Evolutionary conservation across 192 early-diverging fungal species (phyloP).

Genomic region (Neocallimastix lanati): DNA sequence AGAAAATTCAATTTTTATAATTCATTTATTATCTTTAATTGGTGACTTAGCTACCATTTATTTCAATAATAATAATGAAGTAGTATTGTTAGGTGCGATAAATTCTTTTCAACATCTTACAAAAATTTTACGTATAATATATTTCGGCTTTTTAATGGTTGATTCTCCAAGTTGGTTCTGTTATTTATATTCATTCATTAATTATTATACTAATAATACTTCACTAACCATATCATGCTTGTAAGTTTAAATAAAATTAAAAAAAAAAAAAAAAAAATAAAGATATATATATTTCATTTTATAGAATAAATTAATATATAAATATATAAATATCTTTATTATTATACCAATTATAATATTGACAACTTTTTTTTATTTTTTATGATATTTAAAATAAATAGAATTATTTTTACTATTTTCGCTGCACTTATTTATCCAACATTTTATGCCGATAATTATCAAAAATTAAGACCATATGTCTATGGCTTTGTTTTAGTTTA

Average conservation of each 20-base stretch:
- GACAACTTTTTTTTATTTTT: too few relatives aligned
- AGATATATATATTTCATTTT: too few relatives aligned
- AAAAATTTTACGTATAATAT: neutral
- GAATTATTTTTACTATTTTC: neutral
- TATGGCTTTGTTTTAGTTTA: neutral
- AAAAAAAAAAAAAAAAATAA: too few relatives aligned
- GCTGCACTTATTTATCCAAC: neutral
- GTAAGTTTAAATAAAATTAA: neutral
- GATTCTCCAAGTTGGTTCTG: neutral
- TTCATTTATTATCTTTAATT: neutral
- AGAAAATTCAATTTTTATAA: neutral
- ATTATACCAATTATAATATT: too few relatives aligned
- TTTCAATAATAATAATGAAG: neutral
- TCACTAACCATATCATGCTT: neutral
- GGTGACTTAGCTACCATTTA: neutral
- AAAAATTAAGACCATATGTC: neutral
- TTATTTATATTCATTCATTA: neutral
- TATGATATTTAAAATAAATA: too few relatives aligned
- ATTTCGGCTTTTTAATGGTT: neutral
- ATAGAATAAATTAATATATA: too few relatives aligned
- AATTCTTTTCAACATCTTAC: neutral
- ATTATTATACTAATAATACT: neutral
- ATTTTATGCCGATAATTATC: neutral
- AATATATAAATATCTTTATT: too few relatives aligned
- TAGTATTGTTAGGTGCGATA: neutral